Evolutionary conservation across 371 early-diverging fungal genomes (phyloP), one percentile per base, ranked within the genome.

Genomic region (Aphelidium insulamus): DNA sequence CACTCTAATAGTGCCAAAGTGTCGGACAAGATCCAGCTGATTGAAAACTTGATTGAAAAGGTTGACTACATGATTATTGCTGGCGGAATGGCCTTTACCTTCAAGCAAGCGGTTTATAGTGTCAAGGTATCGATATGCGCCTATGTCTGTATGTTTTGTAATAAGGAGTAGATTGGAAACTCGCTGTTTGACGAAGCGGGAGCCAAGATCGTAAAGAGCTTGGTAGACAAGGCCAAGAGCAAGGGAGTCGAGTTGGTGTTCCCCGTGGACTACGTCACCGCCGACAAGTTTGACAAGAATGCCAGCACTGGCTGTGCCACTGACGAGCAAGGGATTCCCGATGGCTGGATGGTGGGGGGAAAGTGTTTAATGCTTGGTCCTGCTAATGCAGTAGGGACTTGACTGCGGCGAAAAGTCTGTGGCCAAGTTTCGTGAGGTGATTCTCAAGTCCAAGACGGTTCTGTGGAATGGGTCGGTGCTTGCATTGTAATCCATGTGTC

Each of bases 31-130:
- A 91, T 95, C 55, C 73, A 76, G 63, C 70, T 98, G 46, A 92
- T 98, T 48, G 75, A 91, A 41, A 90, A 79, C 63, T 72, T 94
- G 45, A 56, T 94, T 30, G 88, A 88, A 59, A 77, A 80, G 68
- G 78, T 82, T 39, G 60, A 81, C 50, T 41, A 65, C 39, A 71
- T 77, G 69, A 90, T 94, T 45, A 75, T 98, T 43, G 78, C 80
- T 46, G 97, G 97, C 45, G 94, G 87, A 35, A 90, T 98, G 90
- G 84, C 87, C 40, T 91, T 85, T 64, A 92, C 97, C 36, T 91
- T 98, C 72, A 69, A 82, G 60, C 90, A 94, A 72, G 66, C 74
- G 31, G 52, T 78, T 31, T 59, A 82, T 14, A 53, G 62, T 31
- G 71, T 87, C 49, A 64, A 79, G 57, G 69, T 73, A 63, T 50